phyloP scores from a whole-genome alignment of 768 basidiomycete species.

The Amylocystis lapponica region DNA sequence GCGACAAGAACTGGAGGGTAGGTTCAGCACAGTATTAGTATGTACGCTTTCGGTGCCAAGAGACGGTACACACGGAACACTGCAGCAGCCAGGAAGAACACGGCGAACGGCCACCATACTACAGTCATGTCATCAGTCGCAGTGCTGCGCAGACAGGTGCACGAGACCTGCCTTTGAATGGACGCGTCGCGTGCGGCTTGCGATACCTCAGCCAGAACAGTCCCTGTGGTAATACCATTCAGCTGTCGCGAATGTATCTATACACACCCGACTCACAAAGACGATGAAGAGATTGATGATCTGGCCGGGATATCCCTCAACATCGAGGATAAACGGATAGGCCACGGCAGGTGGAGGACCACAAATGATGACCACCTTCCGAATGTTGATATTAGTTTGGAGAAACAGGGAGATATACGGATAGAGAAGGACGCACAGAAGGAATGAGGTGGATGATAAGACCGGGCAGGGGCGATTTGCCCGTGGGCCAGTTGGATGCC shows the following conservation, averaged over 20 bases:
- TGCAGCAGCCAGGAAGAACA: conserved; percentile 48
- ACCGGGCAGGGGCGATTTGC: conserved; percentile 50
- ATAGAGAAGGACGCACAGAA: conserved; percentile 29
- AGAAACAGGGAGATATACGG: not conserved
- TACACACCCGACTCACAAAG: conserved; percentile 31
- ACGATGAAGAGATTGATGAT: conserved; percentile 54
- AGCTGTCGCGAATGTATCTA: not conserved
- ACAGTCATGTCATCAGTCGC: not conserved
- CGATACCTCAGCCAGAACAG: conserved; percentile 52
- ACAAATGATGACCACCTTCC: conserved; percentile 45
- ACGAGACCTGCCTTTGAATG: conserved; percentile 43
- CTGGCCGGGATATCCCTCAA: conserved; percentile 47
- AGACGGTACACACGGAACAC: conserved; percentile 38
- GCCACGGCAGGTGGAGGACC: conserved; percentile 47
- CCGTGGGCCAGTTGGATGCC: conserved; percentile 59
- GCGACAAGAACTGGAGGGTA: conserved; percentile 38
- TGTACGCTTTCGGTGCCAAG: not conserved
- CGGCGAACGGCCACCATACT: conserved; percentile 51
- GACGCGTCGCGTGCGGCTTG: conserved; percentile 39
- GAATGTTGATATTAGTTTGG: not conserved
- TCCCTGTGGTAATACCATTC: conserved; percentile 20
- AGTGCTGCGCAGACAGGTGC: not conserved
- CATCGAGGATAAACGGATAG: conserved; percentile 58
- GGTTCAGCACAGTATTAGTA: conserved; percentile 7
- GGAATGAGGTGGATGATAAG: conserved; percentile 51